These are phyloP conservation scores for Penicillium coprophilum DNA, from an alignment of 495 filamentous ascomycete species.

Conservation along the genomic window DNA sequence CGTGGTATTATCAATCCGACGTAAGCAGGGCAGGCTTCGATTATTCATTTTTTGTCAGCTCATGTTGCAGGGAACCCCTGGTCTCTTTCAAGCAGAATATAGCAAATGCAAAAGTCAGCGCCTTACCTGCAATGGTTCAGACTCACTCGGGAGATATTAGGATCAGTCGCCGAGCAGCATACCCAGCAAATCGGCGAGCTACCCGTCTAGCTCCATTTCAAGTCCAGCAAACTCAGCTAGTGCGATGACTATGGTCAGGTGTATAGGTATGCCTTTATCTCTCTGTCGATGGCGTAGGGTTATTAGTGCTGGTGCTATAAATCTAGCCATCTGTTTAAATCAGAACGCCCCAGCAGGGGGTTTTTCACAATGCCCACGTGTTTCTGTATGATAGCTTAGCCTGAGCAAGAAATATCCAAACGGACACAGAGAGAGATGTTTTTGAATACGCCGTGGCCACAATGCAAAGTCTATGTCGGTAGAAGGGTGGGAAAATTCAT, in stretches of 20 bases:
- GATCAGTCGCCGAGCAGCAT: neutral
- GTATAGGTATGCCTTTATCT: neutral
- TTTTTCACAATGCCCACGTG: too few relatives aligned
- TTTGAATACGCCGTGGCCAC: too few relatives aligned
- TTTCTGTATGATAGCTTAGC: too few relatives aligned
- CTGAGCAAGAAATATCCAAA: too few relatives aligned
- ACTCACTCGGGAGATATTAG: neutral
- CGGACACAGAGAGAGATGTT: too few relatives aligned
- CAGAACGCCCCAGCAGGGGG: too few relatives aligned
- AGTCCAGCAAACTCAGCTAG: neutral
- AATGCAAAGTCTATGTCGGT: too few relatives aligned
- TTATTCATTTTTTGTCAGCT: neutral
- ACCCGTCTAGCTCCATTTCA: neutral
- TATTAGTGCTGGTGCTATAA: neutral
- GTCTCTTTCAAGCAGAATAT: neutral
- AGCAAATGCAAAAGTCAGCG: neutral
- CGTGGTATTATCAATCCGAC: conserved; percentile 66
- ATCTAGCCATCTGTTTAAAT: neutral
- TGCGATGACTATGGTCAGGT: neutral
- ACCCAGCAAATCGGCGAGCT: neutral
- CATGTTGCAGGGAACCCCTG: neutral
- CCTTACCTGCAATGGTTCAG: neutral
- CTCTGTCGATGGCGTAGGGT: neutral
- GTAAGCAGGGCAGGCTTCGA: conserved; percentile 40
- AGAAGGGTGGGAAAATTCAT: too few relatives aligned